phyloP scores from a whole-genome alignment of 805 yeast species.

The Candida coquimbonensis region DNA sequence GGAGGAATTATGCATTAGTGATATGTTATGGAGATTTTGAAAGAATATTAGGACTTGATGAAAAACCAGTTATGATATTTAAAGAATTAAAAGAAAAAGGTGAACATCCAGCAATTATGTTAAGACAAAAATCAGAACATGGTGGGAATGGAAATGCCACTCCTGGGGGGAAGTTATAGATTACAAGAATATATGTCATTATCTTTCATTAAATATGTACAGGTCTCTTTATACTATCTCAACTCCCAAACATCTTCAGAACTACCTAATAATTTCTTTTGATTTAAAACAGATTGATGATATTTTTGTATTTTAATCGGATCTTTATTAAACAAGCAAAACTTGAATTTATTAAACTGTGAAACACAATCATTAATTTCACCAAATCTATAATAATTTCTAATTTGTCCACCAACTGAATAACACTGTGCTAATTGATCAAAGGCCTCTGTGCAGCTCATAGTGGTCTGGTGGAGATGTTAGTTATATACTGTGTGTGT shows the following conservation, averaged over 20 bases:
- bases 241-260: slow-evolving; percentile 82
- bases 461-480: slow-evolving; percentile 26
- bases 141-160: slow-evolving; percentile 25
- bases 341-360: slow-evolving; percentile 70
- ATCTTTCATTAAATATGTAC: background rate
- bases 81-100: slow-evolving; percentile 83
- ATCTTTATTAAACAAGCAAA: slow-evolving; percentile 60
- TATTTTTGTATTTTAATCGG: slow-evolving; percentile 63
- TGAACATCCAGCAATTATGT: slow-evolving; percentile 85
- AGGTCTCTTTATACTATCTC: background rate
- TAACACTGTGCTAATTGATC: slow-evolving; percentile 83
- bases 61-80: slow-evolving; percentile 80
- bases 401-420: slow-evolving; percentile 84
- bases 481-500: background rate
- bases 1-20: slow-evolving; percentile 84
- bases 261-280: slow-evolving; percentile 59
- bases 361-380: slow-evolving; percentile 63
- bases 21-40: slow-evolving; percentile 91
- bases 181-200: background rate
- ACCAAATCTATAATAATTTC: slow-evolving; percentile 81
- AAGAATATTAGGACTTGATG: slow-evolving; percentile 72
- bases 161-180: slow-evolving; percentile 36
- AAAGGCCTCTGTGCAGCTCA: slow-evolving; percentile 77
- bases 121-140: slow-evolving; percentile 69
- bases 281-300: slow-evolving; percentile 55